A percentile compares a stretch with the other conserved stretches of the same genome.
These are phyloP conservation scores for Phytophthora tubulina DNA, from an alignment of 352 stramenopile genomes.

Conservation along the genomic window DNA sequence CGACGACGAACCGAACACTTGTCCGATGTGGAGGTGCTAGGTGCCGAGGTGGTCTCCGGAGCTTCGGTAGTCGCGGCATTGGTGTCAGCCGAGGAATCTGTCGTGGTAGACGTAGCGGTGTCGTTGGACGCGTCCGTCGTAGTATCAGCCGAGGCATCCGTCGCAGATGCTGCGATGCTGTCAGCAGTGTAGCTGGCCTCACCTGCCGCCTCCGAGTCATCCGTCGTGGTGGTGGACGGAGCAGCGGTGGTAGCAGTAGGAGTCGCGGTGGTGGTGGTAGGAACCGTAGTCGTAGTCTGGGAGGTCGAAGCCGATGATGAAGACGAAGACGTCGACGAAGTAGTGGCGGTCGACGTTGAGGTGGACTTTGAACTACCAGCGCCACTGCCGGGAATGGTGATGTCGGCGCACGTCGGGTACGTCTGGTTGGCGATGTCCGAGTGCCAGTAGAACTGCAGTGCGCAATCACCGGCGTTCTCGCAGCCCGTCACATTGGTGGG, in stretches of 20 bases:
- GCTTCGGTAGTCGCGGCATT: constrained; percentile 4
- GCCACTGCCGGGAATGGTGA: constrained; percentile 39
- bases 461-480: constrained; percentile 40
- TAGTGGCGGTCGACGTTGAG: background rate
- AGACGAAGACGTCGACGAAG: constrained; percentile 13
- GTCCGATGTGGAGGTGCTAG: constrained; percentile 2
- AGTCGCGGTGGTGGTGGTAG: constrained; percentile 9
- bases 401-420: constrained; percentile 47
- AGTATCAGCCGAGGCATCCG: constrained; percentile 8
- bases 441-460: constrained; percentile 50
- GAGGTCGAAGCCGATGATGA: constrained; percentile 11
- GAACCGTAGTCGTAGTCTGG: constrained; percentile 1
- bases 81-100: background rate
- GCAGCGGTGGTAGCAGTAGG: constrained; percentile 6
- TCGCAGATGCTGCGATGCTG: constrained; percentile 1
- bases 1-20: constrained; percentile 31
- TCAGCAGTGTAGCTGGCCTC: constrained; percentile 19
- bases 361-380: constrained; percentile 6
- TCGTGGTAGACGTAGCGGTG: constrained; percentile 4
- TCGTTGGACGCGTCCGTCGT: constrained; percentile 2
- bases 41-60: constrained; percentile 11
- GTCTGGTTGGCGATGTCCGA: constrained; percentile 46
- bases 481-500: constrained; percentile 49
- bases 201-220: constrained; percentile 24
- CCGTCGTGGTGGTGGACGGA: constrained; percentile 18